These are phyloP conservation scores for Rosa chinensis DNA, from an alignment of 306 rosid genomes.

Conservation along the genomic window DNA sequence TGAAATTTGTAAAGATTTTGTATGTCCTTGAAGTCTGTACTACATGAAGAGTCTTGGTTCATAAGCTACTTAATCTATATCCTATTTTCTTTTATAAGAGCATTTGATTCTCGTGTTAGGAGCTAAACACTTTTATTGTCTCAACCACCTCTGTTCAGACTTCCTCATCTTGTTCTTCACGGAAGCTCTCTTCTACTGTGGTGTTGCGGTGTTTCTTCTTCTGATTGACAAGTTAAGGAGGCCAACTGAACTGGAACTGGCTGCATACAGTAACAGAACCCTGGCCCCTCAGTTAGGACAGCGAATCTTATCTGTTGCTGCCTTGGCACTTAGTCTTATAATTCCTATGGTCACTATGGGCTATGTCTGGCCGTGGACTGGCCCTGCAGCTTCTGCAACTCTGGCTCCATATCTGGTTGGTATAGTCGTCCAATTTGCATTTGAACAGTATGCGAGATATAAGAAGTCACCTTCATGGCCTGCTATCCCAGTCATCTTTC, in stretches of 20 bases:
- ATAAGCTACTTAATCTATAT: neutral
- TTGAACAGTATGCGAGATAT: constrained; percentile 89
- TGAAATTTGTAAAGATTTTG: neutral
- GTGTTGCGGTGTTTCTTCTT: constrained; percentile 76
- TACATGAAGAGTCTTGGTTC: neutral
- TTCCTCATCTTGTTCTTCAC: constrained; percentile 98
- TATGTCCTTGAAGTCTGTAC: neutral
- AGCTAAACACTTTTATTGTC: constrained; percentile 17
- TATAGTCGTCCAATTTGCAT: constrained; percentile 92
- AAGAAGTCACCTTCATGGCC: constrained; percentile 85
- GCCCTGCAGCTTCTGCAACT: constrained; percentile 99
- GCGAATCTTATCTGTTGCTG: constrained; percentile 72
- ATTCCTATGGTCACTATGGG: constrained; percentile 99
- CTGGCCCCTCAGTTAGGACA: constrained; percentile 63
- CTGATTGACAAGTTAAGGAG: constrained; percentile 65
- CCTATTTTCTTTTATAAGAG: neutral
- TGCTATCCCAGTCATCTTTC: constrained; percentile 93
- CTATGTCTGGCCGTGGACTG: constrained; percentile 99
- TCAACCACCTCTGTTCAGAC: constrained; percentile 54
- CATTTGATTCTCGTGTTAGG: neutral
- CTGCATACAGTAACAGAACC: constrained; percentile 29
- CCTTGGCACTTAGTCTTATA: constrained; percentile 83
- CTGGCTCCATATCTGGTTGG: constrained; percentile 97
- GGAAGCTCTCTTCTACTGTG: constrained; percentile 91
- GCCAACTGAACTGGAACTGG: constrained; percentile 43